Conservation (phyloP, 2,329 filamentous ascomycete genomes). For the Diaporthe citriasiana region DNA sequence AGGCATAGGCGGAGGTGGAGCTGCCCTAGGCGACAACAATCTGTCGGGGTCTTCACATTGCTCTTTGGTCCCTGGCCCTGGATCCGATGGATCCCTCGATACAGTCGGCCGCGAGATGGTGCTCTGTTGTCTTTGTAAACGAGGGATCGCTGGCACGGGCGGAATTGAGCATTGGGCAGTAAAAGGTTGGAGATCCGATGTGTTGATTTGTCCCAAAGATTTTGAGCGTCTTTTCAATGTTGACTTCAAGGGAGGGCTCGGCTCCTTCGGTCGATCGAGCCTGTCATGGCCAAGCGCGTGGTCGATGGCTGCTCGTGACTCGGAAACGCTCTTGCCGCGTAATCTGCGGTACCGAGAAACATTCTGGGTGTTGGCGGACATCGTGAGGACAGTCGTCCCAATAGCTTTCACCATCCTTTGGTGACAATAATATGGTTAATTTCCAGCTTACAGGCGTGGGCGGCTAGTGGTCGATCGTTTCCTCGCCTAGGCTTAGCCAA, state of each 20-base stretch:
- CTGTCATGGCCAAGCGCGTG: constrained; percentile 41
- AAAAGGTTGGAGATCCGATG: constrained; percentile 1
- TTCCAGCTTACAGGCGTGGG: constrained; percentile 20
- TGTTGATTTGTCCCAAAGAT: constrained; percentile 32
- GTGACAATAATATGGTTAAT: constrained; percentile 19
- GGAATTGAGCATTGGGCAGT: constrained; percentile 27
- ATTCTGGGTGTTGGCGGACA: constrained; percentile 45
- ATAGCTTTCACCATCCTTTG: not conserved
- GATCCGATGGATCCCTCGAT: not conserved
- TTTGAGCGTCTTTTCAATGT: constrained; percentile 41
- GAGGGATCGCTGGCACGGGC: constrained; percentile 40
- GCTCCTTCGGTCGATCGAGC: constrained; percentile 11
- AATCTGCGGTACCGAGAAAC: constrained; percentile 54
- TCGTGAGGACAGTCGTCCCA: constrained; percentile 22
- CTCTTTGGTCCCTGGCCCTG: not conserved
- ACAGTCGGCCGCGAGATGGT: constrained; percentile 32
- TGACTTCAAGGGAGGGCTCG: constrained; percentile 20
- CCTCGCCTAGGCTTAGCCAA: constrained; percentile 23
- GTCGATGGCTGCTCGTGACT: constrained; percentile 45
- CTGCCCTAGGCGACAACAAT: constrained; percentile 22
- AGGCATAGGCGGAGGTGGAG: constrained; percentile 26
- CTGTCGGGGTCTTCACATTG: constrained; percentile 3
- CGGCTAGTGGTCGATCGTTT: constrained; percentile 35
- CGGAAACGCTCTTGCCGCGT: constrained; percentile 50
- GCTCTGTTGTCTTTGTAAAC: constrained; percentile 20